Evolutionary conservation across 129 eudicot genomes (phyloP).

Genomic region (Rutidosis leptorrhynchoides): DNA sequence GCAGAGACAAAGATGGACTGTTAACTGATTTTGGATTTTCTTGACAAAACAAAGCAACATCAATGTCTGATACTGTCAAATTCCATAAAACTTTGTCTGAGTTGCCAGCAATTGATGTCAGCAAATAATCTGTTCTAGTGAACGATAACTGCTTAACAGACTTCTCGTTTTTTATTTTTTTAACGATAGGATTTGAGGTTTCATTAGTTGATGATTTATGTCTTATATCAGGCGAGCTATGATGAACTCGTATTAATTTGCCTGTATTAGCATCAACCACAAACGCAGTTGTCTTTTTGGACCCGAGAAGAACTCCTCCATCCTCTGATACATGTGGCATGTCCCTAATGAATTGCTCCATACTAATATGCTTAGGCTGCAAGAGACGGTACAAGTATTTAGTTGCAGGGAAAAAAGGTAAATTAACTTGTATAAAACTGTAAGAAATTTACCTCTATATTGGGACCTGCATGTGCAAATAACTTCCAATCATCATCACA

Average conservation of each 20-base stretch:
- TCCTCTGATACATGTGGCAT: slow-evolving; percentile 86
- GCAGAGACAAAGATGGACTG: slow-evolving; percentile 27
- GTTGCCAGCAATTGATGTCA: slow-evolving; percentile 54
- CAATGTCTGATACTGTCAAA: slow-evolving; percentile 65
- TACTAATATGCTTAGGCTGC: slow-evolving; percentile 55
- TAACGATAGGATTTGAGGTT: background rate
- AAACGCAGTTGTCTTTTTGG: slow-evolving; percentile 68
- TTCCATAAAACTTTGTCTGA: slow-evolving; percentile 74
- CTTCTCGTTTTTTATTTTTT: slow-evolving; percentile 30
- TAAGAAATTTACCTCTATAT: slow-evolving; percentile 47
- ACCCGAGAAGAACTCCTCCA: slow-evolving; percentile 77
- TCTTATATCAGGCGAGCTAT: slow-evolving; percentile 39
- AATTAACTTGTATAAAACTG: slow-evolving; percentile 13
- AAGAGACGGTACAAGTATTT: slow-evolving; percentile 16
- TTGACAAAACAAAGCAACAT: slow-evolving; percentile 72
- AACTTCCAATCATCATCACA: slow-evolving; percentile 82
- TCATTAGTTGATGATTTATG: slow-evolving; percentile 26
- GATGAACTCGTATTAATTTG: slow-evolving; percentile 47
- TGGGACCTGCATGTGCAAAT: slow-evolving; percentile 51
- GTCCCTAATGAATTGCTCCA: slow-evolving; percentile 61
- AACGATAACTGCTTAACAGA: slow-evolving; percentile 55
- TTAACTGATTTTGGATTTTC: slow-evolving; percentile 46
- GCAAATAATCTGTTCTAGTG: slow-evolving; percentile 75
- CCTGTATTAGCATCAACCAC: slow-evolving; percentile 78
- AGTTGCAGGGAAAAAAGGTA: slow-evolving; percentile 12